Base-by-base conservation (phyloP, 2,329 filamentous ascomycete genomes). In the Clarireedia sp. region DNA sequence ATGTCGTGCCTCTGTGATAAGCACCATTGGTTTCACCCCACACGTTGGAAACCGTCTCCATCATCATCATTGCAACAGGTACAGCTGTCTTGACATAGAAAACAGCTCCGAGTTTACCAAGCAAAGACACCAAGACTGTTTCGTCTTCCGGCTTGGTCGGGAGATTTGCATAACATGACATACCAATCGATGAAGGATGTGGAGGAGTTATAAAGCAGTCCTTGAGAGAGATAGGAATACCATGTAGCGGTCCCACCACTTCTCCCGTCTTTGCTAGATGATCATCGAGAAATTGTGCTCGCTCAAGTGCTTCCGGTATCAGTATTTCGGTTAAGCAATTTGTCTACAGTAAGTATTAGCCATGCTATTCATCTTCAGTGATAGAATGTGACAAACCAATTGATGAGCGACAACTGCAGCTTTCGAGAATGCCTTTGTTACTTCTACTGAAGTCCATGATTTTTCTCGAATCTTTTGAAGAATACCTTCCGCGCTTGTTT, bases 21-120 rank as follows among this genome's bases (percentile, higher is more conserved):
- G 73, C 73, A 56, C 75, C 75, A 19, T 72, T 57, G 0, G 69
- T 71, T 37, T 48, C 47, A 4, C 38, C 52, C 51, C 44, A 55
- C 14, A 55, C 56, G 33, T 56, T 56, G 8, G 49, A 52, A 5
- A 47, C 38, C 3, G 46, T 70, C 36, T 74, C 72, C 14, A 63
- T 64, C 46, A 66, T 60, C 60, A 64, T 67, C 33, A 67, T 52
- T n/a, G 52, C 62, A 41, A 63, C 62, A 4, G 65, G 91, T 85
- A 33, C 90, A 90, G 91, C 92, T 0, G 91, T 96, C 76, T 96
- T 96, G 63, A 90, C 89, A 68, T 95, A 95, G 0, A 90, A 90
- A 1, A 96, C 79, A 0, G 70, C 72, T n/a, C 74, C 74, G 1
- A 73, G 65, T 36, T 68, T 66, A 3, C 67, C 64, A 2, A 76